Evolutionary conservation across 352 stramenopile genomes (phyloP), one percentile per base, ranked within the genome.

Genomic region (Halophytophthora batemanensis): DNA sequence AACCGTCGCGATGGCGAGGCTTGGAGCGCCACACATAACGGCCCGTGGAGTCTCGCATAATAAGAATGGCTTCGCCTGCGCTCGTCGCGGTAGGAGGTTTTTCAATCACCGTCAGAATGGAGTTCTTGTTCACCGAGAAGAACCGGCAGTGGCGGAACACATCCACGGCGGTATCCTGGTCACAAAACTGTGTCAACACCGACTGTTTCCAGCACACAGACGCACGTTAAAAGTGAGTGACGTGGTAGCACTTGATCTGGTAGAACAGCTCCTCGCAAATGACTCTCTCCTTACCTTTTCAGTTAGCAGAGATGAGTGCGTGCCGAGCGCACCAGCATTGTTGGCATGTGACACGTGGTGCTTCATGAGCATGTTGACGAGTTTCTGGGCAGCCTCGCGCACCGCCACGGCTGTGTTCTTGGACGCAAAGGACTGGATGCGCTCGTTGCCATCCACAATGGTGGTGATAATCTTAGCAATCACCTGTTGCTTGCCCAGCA

Each of bases 331-430:
- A 22, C 63, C 59, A 41, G 64, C 61, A 14, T 68, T 69, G 45
- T 76, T 71, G 0, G 73, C 71, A 45, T 85, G 72, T 1, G 78
- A 79, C n/a, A 84, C 71, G 51, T 95, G 84, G 51, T 93, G 82
- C 53, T 95, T 95, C 74, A 95, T 88, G 29, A 95, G 56, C 75
- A 90, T 91, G 48, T 86, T 90, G 14, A 92, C 66, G 10, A 95
- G 50, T 45, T 90, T 86, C 50, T 92, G 80, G 8, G 84, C 82
- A 34, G 82, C 78, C 33, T 88, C 75, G 3, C 82, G 84, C 11
- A 86, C 77, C 7, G 77, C 70, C 50, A 80, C 59, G 6, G 68
- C 69, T 0, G 74, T 72, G 22, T 51, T 74, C 50, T 77, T 74
- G 2, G 71, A 73, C 12, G 69, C 68, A 44, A 82, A 78, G 15